These are phyloP conservation scores for Paraleonurus japonicus DNA, from an alignment of 257 asterid genomes.

Conservation along the genomic window DNA sequence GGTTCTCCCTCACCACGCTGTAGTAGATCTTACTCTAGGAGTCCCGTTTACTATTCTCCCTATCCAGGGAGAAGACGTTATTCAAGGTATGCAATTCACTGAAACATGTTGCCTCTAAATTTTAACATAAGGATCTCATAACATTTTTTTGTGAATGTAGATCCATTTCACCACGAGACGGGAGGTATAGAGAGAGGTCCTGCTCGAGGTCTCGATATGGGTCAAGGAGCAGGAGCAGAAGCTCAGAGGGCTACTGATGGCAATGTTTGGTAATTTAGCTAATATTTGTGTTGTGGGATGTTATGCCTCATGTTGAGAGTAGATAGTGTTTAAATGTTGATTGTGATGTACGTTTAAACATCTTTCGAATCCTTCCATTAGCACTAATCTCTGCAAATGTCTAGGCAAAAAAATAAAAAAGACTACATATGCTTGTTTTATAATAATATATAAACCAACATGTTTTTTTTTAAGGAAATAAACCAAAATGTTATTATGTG, in stretches of 20 bases:
- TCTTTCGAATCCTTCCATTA: too few species aligned
- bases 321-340: too few species aligned
- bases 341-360: too few species aligned
- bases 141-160: constrained; percentile 17
- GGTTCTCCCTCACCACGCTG: too few species aligned
- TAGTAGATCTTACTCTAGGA: background rate
- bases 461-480: too few species aligned
- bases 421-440: too few species aligned
- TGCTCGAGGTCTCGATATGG: constrained; percentile 43
- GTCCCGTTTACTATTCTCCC: constrained; percentile 37
- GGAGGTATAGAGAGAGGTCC: constrained; percentile 44
- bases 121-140: background rate
- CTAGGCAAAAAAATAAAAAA: too few species aligned
- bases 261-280: background rate
- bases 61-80: constrained; percentile 29
- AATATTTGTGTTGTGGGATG: too few species aligned
- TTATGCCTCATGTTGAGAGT: too few species aligned
- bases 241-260: constrained; percentile 24
- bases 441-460: too few species aligned
- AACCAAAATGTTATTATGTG: too few species aligned
- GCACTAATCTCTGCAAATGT: too few species aligned
- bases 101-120: background rate
- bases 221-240: constrained; percentile 41
- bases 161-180: constrained; percentile 40
- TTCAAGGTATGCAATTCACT: constrained; percentile 30